Evolutionary conservation across 768 basidiomycete genomes (phyloP).

Genomic region (Russula lepida): DNA sequence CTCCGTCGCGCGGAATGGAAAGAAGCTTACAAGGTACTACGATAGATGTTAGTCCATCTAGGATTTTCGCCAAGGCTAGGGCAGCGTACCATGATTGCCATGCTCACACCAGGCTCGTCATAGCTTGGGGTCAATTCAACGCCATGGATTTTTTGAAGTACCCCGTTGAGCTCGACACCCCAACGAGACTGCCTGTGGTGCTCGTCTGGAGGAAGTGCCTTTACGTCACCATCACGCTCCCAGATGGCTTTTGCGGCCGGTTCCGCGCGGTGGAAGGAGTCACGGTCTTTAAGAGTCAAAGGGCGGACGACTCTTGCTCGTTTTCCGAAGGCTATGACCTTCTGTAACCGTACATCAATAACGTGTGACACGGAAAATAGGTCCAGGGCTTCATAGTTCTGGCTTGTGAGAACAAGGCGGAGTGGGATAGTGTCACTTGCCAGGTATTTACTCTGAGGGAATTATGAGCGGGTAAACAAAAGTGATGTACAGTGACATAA

Average conservation of each 20-base stretch:
- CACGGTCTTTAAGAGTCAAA: not conserved
- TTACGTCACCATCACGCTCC: not conserved
- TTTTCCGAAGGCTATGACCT: conserved; percentile 13
- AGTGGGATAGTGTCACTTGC: conserved; percentile 7
- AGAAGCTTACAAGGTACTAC: conserved; percentile 7
- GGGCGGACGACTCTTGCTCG: not conserved
- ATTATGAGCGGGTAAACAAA: not conserved
- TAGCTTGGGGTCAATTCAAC: conserved; percentile 5
- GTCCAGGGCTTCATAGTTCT: not conserved
- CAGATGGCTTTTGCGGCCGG: conserved; percentile 9
- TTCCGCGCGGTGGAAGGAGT: not conserved
- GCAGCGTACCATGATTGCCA: conserved; percentile 10
- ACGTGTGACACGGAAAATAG: not conserved
- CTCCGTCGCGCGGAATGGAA: not conserved
- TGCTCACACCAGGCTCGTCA: not conserved
- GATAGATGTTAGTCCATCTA: not conserved
- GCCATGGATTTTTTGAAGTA: not conserved
- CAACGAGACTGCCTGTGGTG: not conserved
- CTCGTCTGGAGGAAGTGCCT: not conserved
- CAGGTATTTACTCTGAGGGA: not conserved
- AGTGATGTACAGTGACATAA: not conserved
- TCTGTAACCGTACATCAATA: conserved; percentile 13
- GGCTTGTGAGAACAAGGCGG: conserved; percentile 6
- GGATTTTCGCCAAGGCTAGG: not conserved
- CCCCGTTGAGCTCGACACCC: conserved; percentile 6